These are phyloP conservation scores for Carex kokanica DNA, from an alignment of 176 grass and related monocot genomes.

Conservation along the genomic window DNA sequence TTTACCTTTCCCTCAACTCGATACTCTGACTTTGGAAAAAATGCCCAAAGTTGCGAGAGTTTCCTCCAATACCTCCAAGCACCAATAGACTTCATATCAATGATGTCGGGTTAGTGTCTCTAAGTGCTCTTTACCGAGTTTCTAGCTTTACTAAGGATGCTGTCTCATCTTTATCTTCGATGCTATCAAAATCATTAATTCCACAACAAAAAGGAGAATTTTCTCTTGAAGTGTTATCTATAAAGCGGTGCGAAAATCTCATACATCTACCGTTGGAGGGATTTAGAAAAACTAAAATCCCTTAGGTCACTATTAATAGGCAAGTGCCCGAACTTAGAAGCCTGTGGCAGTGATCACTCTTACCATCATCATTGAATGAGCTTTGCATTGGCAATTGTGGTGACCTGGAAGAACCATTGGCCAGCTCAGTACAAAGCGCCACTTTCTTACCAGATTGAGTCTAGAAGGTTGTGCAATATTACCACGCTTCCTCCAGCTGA, in stretches of 20 bases:
- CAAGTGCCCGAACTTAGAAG: constrained; percentile 26
- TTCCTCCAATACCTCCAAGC: constrained; percentile 24
- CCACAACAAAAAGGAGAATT: background rate
- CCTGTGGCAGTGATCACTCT: background rate
- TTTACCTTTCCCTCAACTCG: constrained; percentile 33
- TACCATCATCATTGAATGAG: constrained; percentile 22
- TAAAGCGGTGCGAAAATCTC: constrained; percentile 30
- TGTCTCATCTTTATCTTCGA: background rate
- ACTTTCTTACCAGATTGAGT: constrained; percentile 7
- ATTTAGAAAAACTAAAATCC: constrained; percentile 19
- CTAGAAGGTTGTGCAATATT: constrained; percentile 36
- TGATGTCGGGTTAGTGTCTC: constrained; percentile 4
- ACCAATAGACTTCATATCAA: constrained; percentile 22
- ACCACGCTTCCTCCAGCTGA: constrained; percentile 26
- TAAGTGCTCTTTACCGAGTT: constrained; percentile 12
- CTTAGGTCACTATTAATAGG: constrained; percentile 26
- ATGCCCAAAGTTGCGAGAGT: constrained; percentile 22
- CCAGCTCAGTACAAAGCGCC: constrained; percentile 21
- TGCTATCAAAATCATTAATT: constrained; percentile 12
- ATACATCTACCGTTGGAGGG: constrained; percentile 22
- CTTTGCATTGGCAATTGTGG: constrained; percentile 33
- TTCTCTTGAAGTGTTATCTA: constrained; percentile 27
- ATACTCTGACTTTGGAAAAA: constrained; percentile 10
- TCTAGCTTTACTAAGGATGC: background rate
- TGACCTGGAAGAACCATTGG: constrained; percentile 25